Evolutionary conservation across 2,329 filamentous ascomycete species (phyloP).

Genomic region (Xylariales sp.): DNA sequence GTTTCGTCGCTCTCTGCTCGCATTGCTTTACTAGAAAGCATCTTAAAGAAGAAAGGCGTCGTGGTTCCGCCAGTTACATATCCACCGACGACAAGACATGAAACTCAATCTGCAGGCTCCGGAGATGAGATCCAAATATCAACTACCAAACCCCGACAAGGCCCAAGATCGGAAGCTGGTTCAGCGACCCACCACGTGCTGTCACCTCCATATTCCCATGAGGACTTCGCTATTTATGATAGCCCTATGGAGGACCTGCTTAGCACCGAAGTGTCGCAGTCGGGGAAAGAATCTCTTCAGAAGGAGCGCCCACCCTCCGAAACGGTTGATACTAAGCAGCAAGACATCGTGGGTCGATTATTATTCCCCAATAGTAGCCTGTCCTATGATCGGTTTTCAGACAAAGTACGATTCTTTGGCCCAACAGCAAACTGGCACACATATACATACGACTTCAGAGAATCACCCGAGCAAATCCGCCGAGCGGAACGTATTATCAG

Average conservation of each 20-base stretch:
- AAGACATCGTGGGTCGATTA: slow-evolving; percentile 27
- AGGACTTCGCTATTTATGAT: slow-evolving; percentile 35
- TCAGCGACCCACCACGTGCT: slow-evolving; percentile 31
- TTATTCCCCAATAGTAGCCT: slow-evolving; percentile 23
- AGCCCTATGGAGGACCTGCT: slow-evolving; percentile 26
- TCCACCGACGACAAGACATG: slow-evolving; percentile 38
- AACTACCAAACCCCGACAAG: slow-evolving; percentile 9
- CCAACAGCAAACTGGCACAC: slow-evolving; percentile 31
- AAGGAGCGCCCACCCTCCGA: slow-evolving; percentile 18
- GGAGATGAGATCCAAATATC: slow-evolving; percentile 28
- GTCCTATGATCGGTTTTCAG: slow-evolving; percentile 27
- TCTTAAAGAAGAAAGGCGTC: slow-evolving; percentile 34
- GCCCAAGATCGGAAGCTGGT: slow-evolving; percentile 28
- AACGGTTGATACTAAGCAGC: slow-evolving; percentile 18
- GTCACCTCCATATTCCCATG: slow-evolving; percentile 39
- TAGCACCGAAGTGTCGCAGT: slow-evolving; percentile 2
- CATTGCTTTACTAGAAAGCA: slow-evolving; percentile 37
- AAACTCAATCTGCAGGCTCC: slow-evolving; percentile 24
- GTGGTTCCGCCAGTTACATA: slow-evolving; percentile 34
- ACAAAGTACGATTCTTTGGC: slow-evolving; percentile 30
- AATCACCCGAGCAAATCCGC: slow-evolving; percentile 33
- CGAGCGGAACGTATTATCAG: slow-evolving; percentile 39
- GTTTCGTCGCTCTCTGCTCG: slow-evolving; percentile 39
- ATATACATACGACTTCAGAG: slow-evolving; percentile 24
- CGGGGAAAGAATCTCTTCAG: slow-evolving; percentile 4